These are phyloP conservation scores for Geotrichum phurueaensis DNA, from an alignment of 1,139 yeast species.

Conservation along the genomic window DNA sequence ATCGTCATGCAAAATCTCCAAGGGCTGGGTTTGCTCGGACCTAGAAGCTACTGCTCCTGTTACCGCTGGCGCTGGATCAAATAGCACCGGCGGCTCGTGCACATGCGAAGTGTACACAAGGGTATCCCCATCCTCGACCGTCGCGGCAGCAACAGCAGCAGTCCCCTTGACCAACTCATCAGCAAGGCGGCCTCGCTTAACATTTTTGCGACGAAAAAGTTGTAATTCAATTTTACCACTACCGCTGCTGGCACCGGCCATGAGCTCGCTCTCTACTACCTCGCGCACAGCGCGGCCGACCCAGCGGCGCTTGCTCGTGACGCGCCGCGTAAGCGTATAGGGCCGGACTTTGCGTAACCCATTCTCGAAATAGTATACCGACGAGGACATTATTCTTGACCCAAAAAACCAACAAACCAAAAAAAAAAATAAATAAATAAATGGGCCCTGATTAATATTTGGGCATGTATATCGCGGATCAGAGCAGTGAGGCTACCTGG, in stretches of 20 bases:
- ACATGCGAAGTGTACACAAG: conserved; percentile 7
- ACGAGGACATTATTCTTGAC: conserved; percentile 4
- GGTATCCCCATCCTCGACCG: conserved; percentile 4
- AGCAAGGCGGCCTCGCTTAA: background rate
- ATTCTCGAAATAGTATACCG: conserved; percentile 11
- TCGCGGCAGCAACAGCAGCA: background rate
- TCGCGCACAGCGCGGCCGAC: conserved; percentile 5
- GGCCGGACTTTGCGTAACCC: conserved; percentile 15
- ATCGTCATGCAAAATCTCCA: conserved; percentile 6
- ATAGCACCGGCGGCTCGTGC: conserved; percentile 17
- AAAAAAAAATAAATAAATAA: no score
- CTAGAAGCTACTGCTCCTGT: background rate
- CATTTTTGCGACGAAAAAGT: background rate
- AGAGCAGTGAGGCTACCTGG: no score
- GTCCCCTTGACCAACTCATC: background rate
- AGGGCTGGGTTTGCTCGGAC: background rate
- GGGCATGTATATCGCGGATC: no score
- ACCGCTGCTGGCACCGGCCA: background rate
- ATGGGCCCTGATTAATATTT: no score
- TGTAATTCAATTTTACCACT: background rate
- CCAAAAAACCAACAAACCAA: no score
- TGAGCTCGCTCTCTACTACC: conserved; percentile 2
- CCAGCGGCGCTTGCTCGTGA: conserved; percentile 17
- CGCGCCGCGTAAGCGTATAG: conserved; percentile 2
- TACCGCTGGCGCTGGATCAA: background rate